Percentiles rank a stretch among this genome's conserved stretches.
These are phyloP conservation scores for Gentiana macrophylla DNA, from an alignment of 257 asterid species.

Conservation along the genomic window DNA sequence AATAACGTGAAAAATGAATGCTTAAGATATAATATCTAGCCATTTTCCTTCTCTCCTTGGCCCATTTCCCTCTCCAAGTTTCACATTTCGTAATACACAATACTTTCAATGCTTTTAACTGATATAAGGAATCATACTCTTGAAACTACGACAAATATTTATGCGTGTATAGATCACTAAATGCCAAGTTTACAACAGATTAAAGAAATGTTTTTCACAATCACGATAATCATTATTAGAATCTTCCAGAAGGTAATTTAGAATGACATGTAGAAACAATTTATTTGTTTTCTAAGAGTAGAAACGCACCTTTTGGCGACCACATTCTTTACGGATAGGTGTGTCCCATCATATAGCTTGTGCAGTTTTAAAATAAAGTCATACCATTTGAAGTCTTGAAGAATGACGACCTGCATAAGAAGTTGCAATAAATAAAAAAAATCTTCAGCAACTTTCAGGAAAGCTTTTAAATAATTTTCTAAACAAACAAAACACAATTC, in stretches of 20 bases:
- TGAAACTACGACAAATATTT: no score
- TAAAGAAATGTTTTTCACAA: no score
- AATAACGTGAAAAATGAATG: no score
- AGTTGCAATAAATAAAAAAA: constrained; percentile 8
- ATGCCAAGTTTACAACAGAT: no score
- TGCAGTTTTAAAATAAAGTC: constrained; percentile 69
- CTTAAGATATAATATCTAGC: no score
- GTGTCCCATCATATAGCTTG: constrained; percentile 79
- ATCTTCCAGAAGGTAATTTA: background rate
- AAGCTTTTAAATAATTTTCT: background rate
- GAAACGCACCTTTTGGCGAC: constrained; percentile 56
- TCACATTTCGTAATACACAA: no score
- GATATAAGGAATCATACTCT: no score
- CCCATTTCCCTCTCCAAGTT: no score
- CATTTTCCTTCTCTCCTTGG: no score
- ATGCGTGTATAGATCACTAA: no score
- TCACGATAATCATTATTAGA: no score
- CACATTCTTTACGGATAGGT: constrained; percentile 68
- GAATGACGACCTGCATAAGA: constrained; percentile 56
- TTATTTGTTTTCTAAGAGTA: background rate
- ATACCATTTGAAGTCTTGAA: constrained; percentile 81
- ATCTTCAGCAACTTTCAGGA: background rate
- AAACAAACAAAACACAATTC: background rate
- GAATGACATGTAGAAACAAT: background rate
- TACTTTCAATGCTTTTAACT: no score